Evolutionary conservation across 768 basidiomycete species (phyloP), one percentile per base, ranked within the genome.

Genomic region (Mycena galopus): DNA sequence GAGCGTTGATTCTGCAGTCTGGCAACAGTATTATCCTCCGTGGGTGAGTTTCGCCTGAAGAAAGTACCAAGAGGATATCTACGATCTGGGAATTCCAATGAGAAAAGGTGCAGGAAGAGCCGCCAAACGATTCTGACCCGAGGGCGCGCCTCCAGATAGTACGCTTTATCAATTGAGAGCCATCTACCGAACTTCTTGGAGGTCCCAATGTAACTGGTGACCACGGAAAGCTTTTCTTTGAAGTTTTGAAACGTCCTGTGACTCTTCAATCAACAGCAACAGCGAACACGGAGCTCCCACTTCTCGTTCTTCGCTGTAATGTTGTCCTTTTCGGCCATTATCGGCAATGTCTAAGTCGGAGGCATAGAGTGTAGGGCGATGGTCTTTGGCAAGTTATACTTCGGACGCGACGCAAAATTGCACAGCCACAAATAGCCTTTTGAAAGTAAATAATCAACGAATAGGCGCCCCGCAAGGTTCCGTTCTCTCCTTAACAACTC

Each of bases 81-180:
- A 90, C 65, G 61, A 91, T 90, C 89, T 90, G 64, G 67, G 68
- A n/a, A n/a, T n/a, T 30, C 21, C 29, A 35, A 63, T 75, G 27
- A 71, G 61, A 4, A 37, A 74, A 21, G 14, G 23, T 17, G 32
- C 30, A 27, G 44, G 16, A 73, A 6, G n/a, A 5, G 57, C 21
- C 9, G 6, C 7, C n/a, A n/a, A 29, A 50, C 9, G 10, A 6
- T 58, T 10, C 76, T 81, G 69, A 89, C 90, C 80, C 87, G 84
- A 55, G 83, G 84, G 39, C 88, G 84, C 51, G 88, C 90, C 35
- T 72, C 81, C 0, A 77, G 57, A 75, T 91, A 91, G 74, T 91
- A 91, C 1, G 89, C 90, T 73, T 85, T 86, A 50, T 83, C 81
- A 61, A 85, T 84, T 29, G 76, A 58, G 50, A 89, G 76, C 88